Evolutionary conservation across 1,284 basidiomycete species (phyloP).

Genomic region (Puccinia triticina): DNA sequence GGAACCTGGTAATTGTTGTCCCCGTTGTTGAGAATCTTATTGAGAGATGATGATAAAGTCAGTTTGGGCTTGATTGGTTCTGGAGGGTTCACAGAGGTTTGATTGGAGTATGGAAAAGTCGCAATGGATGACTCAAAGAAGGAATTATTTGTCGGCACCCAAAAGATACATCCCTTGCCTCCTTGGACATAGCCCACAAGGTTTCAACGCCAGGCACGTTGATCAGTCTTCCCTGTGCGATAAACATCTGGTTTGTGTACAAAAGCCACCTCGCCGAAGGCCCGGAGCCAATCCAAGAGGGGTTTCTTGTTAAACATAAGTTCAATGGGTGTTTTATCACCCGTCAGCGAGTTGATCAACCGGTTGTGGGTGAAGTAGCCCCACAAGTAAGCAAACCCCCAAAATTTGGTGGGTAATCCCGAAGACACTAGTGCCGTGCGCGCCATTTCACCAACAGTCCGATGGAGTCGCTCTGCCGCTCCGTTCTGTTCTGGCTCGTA

Average conservation of each 20-base stretch:
- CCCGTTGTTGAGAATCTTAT: neutral
- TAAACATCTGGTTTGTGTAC: conserved; percentile 17
- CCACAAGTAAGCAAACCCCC: conserved; percentile 29
- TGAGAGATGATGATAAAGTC: neutral
- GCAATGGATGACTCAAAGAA: conserved; percentile 23
- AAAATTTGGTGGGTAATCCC: conserved; percentile 19
- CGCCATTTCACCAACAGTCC: conserved; percentile 27
- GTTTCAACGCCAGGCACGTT: neutral
- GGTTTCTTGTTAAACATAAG: conserved; percentile 21
- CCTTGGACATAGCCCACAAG: conserved; percentile 24
- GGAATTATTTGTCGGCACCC: neutral
- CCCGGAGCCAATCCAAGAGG: neutral
- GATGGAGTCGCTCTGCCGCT: conserved; percentile 25
- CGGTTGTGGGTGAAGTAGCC: neutral
- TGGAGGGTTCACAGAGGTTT: neutral
- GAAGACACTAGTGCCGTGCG: neutral
- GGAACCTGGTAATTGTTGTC: neutral
- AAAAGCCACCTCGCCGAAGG: conserved; percentile 39
- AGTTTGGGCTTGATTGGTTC: neutral
- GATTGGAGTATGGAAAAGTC: neutral
- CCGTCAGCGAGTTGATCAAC: conserved; percentile 26
- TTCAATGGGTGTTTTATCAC: conserved; percentile 16
- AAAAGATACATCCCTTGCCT: conserved; percentile 37
- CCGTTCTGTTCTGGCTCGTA: conserved; percentile 42
- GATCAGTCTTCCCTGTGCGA: conserved; percentile 1